Conservation (phyloP, 2,329 filamentous ascomycete species). For the Aspergillaceae sp. region DNA sequence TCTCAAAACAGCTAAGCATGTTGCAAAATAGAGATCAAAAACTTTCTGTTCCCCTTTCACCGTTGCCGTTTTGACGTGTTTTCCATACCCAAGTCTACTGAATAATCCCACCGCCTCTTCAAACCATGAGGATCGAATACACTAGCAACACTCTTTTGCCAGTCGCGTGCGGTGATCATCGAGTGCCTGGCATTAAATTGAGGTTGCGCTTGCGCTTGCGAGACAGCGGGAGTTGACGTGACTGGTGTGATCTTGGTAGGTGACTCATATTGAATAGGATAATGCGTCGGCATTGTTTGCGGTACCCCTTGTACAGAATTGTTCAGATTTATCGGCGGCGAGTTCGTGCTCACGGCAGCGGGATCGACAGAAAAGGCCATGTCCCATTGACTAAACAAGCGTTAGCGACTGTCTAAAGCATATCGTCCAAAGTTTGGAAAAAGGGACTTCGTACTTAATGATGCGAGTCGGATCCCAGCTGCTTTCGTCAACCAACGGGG, state of each 20-base stretch:
- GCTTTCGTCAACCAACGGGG: constrained; percentile 55
- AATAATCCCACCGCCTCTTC: constrained; percentile 38
- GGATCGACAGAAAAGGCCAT: constrained; percentile 75
- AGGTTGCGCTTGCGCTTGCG: constrained; percentile 25
- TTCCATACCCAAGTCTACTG: constrained; percentile 23
- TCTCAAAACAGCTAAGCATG: background rate
- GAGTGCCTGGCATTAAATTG: constrained; percentile 26
- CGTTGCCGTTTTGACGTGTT: constrained; percentile 25
- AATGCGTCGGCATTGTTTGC: constrained; percentile 22
- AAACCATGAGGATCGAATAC: constrained; percentile 39
- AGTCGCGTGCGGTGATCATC: constrained; percentile 38
- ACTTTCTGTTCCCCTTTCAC: constrained; percentile 9
- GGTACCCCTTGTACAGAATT: constrained; percentile 19
- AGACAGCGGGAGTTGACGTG: constrained; percentile 9
- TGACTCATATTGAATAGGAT: constrained; percentile 27
- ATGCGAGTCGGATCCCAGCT: constrained; percentile 82
- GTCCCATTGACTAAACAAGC: constrained; percentile 71
- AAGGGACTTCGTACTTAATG: constrained; percentile 62
- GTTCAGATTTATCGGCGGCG: constrained; percentile 32
- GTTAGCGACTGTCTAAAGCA: constrained; percentile 20
- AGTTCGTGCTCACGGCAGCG: constrained; percentile 32
- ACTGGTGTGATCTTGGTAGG: constrained; percentile 21
- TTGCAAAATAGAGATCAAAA: background rate
- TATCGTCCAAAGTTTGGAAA: background rate
- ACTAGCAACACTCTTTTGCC: constrained; percentile 42